A percentile compares a stretch with the other conserved stretches of the same genome.
phyloP scores from a whole-genome alignment of 345 rosid species.

The Cardamine chenopodiifolia region DNA sequence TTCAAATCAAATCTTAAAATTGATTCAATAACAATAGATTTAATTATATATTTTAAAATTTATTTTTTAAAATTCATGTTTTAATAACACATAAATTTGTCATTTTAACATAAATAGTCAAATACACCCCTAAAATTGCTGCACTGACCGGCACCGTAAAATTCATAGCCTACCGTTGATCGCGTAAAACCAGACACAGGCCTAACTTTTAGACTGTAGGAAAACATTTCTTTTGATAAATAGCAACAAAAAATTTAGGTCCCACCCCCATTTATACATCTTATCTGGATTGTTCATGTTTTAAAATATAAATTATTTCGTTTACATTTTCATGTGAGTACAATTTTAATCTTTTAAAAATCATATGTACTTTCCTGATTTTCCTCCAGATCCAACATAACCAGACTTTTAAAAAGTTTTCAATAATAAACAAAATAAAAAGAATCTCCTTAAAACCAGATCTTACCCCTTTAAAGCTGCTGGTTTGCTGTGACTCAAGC shows the following conservation, averaged over 20 bases:
- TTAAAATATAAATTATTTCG: background rate
- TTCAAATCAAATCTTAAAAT: too few relatives aligned
- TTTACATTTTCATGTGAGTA: background rate
- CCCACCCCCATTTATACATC: background rate
- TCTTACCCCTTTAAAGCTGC: slow-evolving; percentile 2
- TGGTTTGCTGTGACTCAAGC: slow-evolving; percentile 20
- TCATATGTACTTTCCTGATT: background rate
- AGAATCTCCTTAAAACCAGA: background rate
- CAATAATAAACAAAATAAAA: background rate
- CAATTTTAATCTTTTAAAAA: background rate
- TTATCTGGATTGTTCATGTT: background rate
- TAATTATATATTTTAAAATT: too few relatives aligned
- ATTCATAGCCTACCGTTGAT: background rate
- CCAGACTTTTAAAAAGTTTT: background rate
- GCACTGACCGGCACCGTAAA: too few relatives aligned
- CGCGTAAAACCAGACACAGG: background rate
- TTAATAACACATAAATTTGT: too few relatives aligned
- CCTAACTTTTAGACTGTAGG: background rate
- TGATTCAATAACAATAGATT: too few relatives aligned
- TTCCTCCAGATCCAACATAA: slow-evolving; percentile 14
- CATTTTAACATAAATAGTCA: too few relatives aligned
- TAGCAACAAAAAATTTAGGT: background rate
- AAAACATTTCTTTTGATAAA: background rate
- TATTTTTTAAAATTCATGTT: too few relatives aligned
- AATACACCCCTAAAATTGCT: too few relatives aligned